These are phyloP conservation scores for Trametes versicolor DNA, from an alignment of 1,284 basidiomycete species.

Conservation along the genomic window DNA sequence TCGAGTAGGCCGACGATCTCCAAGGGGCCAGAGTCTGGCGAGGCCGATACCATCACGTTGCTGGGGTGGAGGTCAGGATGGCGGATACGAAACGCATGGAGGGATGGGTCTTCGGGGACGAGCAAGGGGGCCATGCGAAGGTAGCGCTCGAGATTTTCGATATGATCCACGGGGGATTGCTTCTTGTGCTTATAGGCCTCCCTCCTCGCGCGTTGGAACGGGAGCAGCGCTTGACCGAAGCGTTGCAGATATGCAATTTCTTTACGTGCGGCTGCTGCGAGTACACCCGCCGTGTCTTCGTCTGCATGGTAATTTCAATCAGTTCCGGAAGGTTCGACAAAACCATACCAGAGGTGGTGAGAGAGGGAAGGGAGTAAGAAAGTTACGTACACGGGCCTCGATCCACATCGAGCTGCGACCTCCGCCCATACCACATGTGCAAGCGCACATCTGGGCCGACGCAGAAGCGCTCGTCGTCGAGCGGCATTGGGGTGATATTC, in stretches of 20 bases:
- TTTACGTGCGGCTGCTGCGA: slow-evolving; percentile 55
- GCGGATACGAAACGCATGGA: slow-evolving; percentile 45
- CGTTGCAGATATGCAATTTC: slow-evolving; percentile 59
- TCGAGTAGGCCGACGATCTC: slow-evolving; percentile 51
- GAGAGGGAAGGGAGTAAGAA: slow-evolving; percentile 31
- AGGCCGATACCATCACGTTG: slow-evolving; percentile 48
- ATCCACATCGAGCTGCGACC: slow-evolving; percentile 55
- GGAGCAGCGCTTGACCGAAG: slow-evolving; percentile 60
- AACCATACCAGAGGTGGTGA: slow-evolving; percentile 13
- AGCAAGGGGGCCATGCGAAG: slow-evolving; percentile 51
- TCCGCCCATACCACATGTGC: slow-evolving; percentile 58
- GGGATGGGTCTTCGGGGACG: slow-evolving; percentile 45
- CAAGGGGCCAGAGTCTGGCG: slow-evolving; percentile 18
- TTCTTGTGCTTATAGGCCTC: slow-evolving; percentile 56
- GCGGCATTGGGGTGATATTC: slow-evolving; percentile 38
- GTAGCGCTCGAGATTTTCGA: slow-evolving; percentile 46
- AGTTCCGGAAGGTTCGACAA: slow-evolving; percentile 1
- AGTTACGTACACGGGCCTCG: slow-evolving; percentile 59
- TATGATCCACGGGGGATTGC: slow-evolving; percentile 57
- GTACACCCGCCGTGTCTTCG: slow-evolving; percentile 54
- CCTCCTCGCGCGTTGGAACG: slow-evolving; percentile 57
- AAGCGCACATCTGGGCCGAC: slow-evolving; percentile 58
- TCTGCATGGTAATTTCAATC: slow-evolving; percentile 45
- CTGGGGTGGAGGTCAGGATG: slow-evolving; percentile 52
- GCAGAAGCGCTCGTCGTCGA: slow-evolving; percentile 51